These are phyloP conservation scores for Nectriaceae sp. DNA, from an alignment of 2,329 filamentous ascomycete species.

Conservation along the genomic window DNA sequence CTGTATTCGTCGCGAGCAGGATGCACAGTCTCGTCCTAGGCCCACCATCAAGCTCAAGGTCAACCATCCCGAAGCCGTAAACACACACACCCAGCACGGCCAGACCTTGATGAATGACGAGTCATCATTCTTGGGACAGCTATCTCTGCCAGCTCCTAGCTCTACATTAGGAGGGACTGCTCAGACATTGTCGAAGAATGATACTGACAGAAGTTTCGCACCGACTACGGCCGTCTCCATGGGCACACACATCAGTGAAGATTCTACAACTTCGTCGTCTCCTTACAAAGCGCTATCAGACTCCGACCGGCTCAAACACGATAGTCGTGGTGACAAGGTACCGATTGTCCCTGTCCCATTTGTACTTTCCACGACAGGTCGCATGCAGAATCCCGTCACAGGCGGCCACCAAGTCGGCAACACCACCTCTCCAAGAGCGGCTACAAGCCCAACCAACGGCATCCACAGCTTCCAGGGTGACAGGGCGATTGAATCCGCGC, in stretches of 20 bases:
- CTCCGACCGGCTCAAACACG: background rate
- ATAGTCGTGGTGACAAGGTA: background rate
- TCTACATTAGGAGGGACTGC: background rate
- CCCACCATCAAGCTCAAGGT: constrained; percentile 58
- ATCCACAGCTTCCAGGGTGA: constrained; percentile 25
- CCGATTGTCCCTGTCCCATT: constrained; percentile 25
- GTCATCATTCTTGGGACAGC: background rate
- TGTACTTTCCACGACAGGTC: constrained; percentile 21
- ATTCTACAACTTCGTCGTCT: constrained; percentile 3
- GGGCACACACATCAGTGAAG: background rate
- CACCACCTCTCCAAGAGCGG: constrained; percentile 18
- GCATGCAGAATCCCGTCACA: constrained; percentile 8
- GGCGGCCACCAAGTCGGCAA: constrained; percentile 9
- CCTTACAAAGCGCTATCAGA: constrained; percentile 4
- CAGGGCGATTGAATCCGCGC: constrained; percentile 24
- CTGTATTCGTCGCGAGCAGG: constrained; percentile 71
- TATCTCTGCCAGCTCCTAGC: background rate
- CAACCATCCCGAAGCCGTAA: constrained; percentile 16
- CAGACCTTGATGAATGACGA: background rate
- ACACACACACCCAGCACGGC: background rate
- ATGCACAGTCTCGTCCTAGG: constrained; percentile 58
- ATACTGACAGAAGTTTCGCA: background rate
- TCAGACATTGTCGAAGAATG: background rate
- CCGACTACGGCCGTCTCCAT: background rate
- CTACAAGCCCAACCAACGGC: constrained; percentile 25